These are phyloP conservation scores for Phytophthora tentaculata DNA, from an alignment of 352 stramenopile genomes.

Conservation along the genomic window DNA sequence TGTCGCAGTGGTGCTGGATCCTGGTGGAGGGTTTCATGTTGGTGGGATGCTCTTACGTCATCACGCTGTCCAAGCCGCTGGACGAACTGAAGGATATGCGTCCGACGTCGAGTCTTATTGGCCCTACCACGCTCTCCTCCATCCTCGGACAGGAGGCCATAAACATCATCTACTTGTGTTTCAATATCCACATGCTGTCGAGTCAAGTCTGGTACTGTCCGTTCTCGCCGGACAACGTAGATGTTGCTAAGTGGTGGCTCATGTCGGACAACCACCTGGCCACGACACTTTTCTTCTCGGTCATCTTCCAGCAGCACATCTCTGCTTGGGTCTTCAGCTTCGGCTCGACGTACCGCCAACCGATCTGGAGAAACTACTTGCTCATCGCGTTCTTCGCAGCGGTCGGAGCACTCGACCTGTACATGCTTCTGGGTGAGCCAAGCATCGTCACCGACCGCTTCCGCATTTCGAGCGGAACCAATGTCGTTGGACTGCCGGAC, in stretches of 20 bases:
- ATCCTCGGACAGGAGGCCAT: neutral
- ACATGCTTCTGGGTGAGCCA: neutral
- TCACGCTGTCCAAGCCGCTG: constrained; percentile 66
- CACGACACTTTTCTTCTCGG: neutral
- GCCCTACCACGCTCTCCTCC: neutral
- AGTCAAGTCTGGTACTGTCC: neutral
- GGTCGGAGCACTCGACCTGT: neutral
- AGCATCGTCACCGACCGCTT: neutral
- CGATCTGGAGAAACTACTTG: constrained; percentile 52
- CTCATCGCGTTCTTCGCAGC: constrained; percentile 38
- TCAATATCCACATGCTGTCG: neutral
- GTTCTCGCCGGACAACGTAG: neutral
- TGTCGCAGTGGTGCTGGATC: constrained; percentile 80
- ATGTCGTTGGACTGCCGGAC: neutral
- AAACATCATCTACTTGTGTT: neutral
- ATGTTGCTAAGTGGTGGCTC: neutral
- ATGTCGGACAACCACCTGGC: neutral
- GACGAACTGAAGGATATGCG: neutral
- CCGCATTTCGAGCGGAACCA: neutral
- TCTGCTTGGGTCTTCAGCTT: neutral
- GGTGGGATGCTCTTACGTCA: constrained; percentile 72
- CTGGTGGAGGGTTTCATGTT: constrained; percentile 69
- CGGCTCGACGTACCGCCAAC: constrained; percentile 37
- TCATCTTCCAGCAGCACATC: neutral
- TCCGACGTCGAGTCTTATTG: neutral